A percentile compares a stretch with the other conserved stretches of the same genome.
Conservation (phyloP, 345 rosid species). For the Bruguiera gymnorhiza region DNA sequence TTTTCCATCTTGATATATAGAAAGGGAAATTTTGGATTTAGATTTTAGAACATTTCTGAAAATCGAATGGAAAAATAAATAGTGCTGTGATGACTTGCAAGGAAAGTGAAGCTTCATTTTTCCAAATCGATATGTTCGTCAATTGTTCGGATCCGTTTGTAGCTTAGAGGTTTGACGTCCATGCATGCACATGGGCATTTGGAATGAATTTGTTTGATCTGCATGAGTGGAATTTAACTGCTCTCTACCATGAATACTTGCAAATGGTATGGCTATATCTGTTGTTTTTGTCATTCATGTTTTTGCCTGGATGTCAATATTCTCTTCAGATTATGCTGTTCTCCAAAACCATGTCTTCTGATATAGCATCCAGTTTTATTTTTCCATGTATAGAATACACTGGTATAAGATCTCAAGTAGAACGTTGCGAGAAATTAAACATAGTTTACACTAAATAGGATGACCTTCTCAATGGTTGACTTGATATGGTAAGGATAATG, state of each 20-base stretch:
- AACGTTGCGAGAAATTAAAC: background rate
- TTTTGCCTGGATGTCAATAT: conserved; percentile 1
- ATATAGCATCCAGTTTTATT: too few species aligned
- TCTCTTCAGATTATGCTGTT: conserved; percentile 2
- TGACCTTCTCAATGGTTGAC: background rate
- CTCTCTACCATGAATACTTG: conserved; percentile 40
- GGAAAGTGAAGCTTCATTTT: conserved; percentile 34
- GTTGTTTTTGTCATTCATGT: conserved; percentile 2
- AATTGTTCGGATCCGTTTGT: conserved; percentile 31
- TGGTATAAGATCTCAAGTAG: background rate
- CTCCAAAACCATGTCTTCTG: too few species aligned
- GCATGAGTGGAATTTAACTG: conserved; percentile 27
- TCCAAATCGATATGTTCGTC: conserved; percentile 19
- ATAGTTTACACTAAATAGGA: background rate
- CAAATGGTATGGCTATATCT: conserved; percentile 48
- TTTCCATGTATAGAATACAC: background rate
- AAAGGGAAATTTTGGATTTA: too few species aligned
- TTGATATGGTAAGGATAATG: background rate
- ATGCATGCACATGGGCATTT: conserved; percentile 29
- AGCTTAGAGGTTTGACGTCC: conserved; percentile 16
- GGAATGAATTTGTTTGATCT: conserved; percentile 34
- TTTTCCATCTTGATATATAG: too few species aligned
- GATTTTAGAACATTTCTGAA: too few species aligned
- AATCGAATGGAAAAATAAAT: conserved; percentile 21
- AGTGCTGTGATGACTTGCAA: conserved; percentile 32